Evolutionary conservation across 2,329 filamentous ascomycete species (phyloP), one percentile per base, ranked within the genome.

Genomic region (Neofusicoccum laricinum): DNA sequence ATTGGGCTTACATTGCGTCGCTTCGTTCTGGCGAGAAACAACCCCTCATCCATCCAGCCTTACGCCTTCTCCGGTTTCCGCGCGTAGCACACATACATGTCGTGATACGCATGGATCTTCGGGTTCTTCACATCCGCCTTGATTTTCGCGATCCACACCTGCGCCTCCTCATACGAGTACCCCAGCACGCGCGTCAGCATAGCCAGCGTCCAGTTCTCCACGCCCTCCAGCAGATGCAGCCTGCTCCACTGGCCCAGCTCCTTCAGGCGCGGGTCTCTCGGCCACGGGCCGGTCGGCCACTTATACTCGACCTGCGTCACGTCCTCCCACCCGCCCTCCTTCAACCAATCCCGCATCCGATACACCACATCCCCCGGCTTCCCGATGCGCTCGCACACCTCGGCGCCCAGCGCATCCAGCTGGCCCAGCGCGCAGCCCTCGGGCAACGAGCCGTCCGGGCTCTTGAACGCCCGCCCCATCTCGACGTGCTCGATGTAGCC

Each of bases 281-380:
- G 63, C 75, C 75, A 77, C 25, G 36, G 46, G 1, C 70, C 70
- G n/a, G 71, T 66, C 1, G 71, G 68, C 78, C 82, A 6, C 58
- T 70, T 71, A 65, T 66, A 72, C 19, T 82, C 69, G 2, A 77
- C 73, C 69, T 85, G 80, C 0, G 73, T 73, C 0, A 88, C 80
- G 62, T 85, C 79, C 53, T 78, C 73, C 67, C 87, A 87, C 0
- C 85, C 86, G 0, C 80, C 83, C 11, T 82, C 80, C 2, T 75
- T 72, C 68, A 87, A 75, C 63, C 80, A 78, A 38, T 75, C 71
- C 66, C 77, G 75, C 46, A 79, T 75, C 12, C 76, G 64, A 30
- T 73, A 40, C 30, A 77, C 77, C n/a, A 80, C 73, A 21, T 71
- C 70, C 7, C 77, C 69, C 0, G 73, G 69, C 25, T 76, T 75